Conservation (phyloP, 2,329 filamentous ascomycete genomes). For the Phialophora tarda region DNA sequence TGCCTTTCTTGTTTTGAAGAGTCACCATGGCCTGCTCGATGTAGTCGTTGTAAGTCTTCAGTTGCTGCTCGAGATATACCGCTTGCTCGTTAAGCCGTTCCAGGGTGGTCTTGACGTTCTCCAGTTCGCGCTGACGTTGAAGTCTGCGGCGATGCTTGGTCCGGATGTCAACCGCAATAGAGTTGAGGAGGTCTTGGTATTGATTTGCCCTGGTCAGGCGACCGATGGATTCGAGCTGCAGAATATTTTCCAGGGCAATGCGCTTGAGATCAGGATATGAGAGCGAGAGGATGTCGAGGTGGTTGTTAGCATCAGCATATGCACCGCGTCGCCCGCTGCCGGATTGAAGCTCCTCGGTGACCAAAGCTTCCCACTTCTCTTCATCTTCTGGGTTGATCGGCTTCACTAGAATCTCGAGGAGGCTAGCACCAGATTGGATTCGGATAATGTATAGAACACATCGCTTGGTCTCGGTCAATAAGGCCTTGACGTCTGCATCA, state of each 20-base stretch:
- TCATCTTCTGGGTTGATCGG: slow-evolving; percentile 87
- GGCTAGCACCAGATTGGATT: slow-evolving; percentile 85
- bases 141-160: slow-evolving; percentile 94
- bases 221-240: slow-evolving; percentile 83
- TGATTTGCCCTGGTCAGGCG: slow-evolving; percentile 85
- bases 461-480: slow-evolving; percentile 98
- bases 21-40: slow-evolving; percentile 99
- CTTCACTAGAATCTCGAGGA: slow-evolving; percentile 95
- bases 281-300: slow-evolving; percentile 88
- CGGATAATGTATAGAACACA: slow-evolving; percentile 98
- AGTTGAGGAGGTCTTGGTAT: slow-evolving; percentile 97
- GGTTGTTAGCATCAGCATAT: slow-evolving; percentile 82
- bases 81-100: slow-evolving; percentile 66
- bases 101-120: slow-evolving; percentile 60
- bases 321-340: slow-evolving; percentile 74
- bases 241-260: slow-evolving; percentile 90
- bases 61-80: slow-evolving; percentile 88
- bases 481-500: slow-evolving; percentile 85
- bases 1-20: slow-evolving; percentile 93
- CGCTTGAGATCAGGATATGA: slow-evolving; percentile 91
- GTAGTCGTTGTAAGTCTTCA: slow-evolving; percentile 98
- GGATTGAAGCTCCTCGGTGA: slow-evolving; percentile 79
- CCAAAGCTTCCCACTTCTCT: slow-evolving; percentile 79
- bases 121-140: slow-evolving; percentile 87
- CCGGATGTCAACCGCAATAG: slow-evolving; percentile 93